phyloP scores from a whole-genome alignment of 441 rosid species.

The Gossypium gossypioides region DNA sequence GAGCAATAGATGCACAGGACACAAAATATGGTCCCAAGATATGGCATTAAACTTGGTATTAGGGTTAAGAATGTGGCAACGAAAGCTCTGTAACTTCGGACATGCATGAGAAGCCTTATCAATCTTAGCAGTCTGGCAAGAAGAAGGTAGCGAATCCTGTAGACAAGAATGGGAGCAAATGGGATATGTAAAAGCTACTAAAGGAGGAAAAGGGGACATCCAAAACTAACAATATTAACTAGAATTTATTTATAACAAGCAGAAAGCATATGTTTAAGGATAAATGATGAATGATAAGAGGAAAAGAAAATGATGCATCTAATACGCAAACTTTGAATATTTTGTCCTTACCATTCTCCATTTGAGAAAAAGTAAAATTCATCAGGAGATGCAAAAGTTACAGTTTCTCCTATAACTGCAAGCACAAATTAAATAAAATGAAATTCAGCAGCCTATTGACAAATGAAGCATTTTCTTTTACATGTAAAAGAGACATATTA shows the following conservation, averaged over 20 bases:
- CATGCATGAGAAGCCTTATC: conserved; percentile 80
- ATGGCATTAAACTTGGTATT: conserved; percentile 93
- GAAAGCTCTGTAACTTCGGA: conserved; percentile 70
- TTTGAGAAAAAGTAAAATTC: conserved; percentile 61
- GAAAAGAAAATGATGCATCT: not conserved
- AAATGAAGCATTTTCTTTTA: not conserved
- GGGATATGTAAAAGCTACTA: not conserved
- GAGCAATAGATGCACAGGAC: conserved; percentile 86
- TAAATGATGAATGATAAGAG: not conserved
- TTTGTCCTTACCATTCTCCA: conserved; percentile 78
- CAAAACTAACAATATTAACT: not conserved
- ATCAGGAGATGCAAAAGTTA: conserved; percentile 64
- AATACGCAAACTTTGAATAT: conserved; percentile 1
- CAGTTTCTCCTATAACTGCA: conserved; percentile 93
- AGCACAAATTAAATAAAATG: not conserved
- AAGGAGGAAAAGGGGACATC: not conserved
- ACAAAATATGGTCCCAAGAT: conserved; percentile 80
- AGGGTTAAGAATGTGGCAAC: conserved; percentile 84
- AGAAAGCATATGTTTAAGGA: not conserved
- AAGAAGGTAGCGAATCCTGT: conserved; percentile 96
- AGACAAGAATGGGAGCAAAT: conserved; percentile 15
- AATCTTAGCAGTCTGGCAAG: conserved; percentile 87
- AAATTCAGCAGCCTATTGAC: conserved; percentile 5
- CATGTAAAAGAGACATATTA: not conserved
- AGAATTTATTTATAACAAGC: not conserved